Percentiles rank a stretch among this genome's conserved stretches.
Evolutionary conservation across 345 rosid species (phyloP).

Genomic region (Microcos paniculata): DNA sequence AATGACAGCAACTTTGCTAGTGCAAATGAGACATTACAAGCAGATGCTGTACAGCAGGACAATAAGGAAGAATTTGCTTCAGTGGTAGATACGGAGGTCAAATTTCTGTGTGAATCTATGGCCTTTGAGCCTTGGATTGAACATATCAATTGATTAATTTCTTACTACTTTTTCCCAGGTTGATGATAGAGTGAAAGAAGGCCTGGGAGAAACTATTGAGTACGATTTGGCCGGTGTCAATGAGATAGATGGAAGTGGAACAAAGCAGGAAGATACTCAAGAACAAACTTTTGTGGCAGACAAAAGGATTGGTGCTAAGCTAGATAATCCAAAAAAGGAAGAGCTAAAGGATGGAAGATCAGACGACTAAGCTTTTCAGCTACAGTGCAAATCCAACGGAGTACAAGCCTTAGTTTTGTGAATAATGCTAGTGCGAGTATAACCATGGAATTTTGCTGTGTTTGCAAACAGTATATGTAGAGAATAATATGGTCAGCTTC

Average conservation of each 20-base stretch:
- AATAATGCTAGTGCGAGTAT: not conserved
- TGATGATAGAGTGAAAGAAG: constrained; percentile 51
- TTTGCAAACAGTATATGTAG: not conserved
- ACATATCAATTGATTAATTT: not conserved
- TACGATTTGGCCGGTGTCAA: not conserved
- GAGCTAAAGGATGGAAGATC: not conserved
- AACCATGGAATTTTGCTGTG: not conserved
- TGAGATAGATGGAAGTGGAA: constrained; percentile 14
- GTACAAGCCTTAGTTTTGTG: not conserved
- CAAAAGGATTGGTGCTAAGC: not conserved
- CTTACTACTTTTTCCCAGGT: constrained; percentile 33
- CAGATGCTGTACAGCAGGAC: constrained; percentile 18
- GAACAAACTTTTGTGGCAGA: constrained; percentile 9
- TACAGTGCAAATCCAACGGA: not conserved
- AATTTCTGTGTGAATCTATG: not conserved
- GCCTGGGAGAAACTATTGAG: constrained; percentile 13
- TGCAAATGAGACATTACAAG: constrained; percentile 18
- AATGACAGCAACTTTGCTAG: not conserved
- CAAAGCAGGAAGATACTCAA: constrained; percentile 17
- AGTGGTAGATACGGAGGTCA: not conserved
- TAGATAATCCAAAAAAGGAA: not conserved
- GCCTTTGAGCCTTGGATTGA: not conserved
- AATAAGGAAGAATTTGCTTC: constrained; percentile 11
- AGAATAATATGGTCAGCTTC: not conserved
- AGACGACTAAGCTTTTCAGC: constrained; percentile 5